Evolutionary conservation across 2,329 filamentous ascomycete species (phyloP).

Genomic region (Trichoderma sp.): DNA sequence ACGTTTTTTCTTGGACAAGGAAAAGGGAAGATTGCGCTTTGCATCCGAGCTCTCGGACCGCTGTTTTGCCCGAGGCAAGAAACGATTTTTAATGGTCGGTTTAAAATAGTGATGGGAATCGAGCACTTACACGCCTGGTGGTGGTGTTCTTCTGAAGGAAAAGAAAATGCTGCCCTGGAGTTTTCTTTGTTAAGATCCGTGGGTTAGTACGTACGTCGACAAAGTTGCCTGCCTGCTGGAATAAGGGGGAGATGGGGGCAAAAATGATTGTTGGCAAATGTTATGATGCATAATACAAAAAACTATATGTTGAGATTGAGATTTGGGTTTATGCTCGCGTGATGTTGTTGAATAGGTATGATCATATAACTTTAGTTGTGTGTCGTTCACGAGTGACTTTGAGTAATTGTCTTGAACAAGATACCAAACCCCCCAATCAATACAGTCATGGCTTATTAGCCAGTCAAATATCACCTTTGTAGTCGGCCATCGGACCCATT

Average conservation of each 20-base stretch:
- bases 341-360: not conserved
- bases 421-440: not conserved
- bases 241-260: not conserved
- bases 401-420: too few species aligned
- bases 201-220: not conserved
- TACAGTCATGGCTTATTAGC: not conserved
- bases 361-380: too few species aligned
- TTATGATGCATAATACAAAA: slow-evolving; percentile 11
- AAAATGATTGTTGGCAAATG: not conserved
- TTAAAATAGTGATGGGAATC: not conserved
- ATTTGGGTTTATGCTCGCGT: not conserved
- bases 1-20: slow-evolving; percentile 13
- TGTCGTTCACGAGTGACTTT: too few species aligned
- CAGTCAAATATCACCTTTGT: not conserved
- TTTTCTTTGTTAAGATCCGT: not conserved
- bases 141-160: not conserved
- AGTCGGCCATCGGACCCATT: not conserved
- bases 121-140: not conserved
- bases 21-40: not conserved
- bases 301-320: not conserved
- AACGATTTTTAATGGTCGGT: not conserved
- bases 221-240: not conserved
- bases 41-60: not conserved
- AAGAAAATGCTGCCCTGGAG: not conserved
- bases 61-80: not conserved